Evolutionary conservation across 805 yeast genomes (phyloP).

Genomic region (Metschnikowia picachoensis): DNA sequence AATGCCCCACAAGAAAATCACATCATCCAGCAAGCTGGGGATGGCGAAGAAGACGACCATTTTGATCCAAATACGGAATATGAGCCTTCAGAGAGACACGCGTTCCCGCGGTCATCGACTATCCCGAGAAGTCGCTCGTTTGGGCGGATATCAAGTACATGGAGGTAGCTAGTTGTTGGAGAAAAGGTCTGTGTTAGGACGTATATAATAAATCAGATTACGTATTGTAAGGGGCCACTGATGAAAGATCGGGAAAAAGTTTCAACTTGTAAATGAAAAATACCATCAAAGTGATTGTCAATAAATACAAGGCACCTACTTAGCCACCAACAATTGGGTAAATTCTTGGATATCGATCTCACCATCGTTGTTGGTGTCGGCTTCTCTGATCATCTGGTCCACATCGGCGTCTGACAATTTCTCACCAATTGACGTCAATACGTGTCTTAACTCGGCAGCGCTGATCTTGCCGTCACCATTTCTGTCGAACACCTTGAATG

Average conservation of each 20-base stretch:
- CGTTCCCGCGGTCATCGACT: slow-evolving; percentile 18
- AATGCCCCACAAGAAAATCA: slow-evolving; percentile 2
- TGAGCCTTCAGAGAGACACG: slow-evolving; percentile 17
- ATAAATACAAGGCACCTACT: slow-evolving; percentile 33
- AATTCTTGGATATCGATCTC: slow-evolving; percentile 96
- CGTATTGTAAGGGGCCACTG: not conserved
- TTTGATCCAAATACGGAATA: slow-evolving; percentile 13
- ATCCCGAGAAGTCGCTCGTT: slow-evolving; percentile 11
- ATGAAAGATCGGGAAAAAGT: no score
- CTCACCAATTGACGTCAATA: slow-evolving; percentile 96
- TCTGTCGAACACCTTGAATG: slow-evolving; percentile 95
- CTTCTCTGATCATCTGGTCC: slow-evolving; percentile 94
- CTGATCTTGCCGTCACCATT: slow-evolving; percentile 97
- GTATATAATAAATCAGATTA: slow-evolving; percentile 1
- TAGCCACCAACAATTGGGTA: slow-evolving; percentile 80
- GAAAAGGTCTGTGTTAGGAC: not conserved
- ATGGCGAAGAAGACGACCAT: slow-evolving; percentile 5
- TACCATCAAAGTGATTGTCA: not conserved
- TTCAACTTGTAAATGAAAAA: no score
- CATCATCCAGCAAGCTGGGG: not conserved
- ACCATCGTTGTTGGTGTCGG: slow-evolving; percentile 93
- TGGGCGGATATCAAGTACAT: slow-evolving; percentile 1
- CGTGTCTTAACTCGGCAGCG: slow-evolving; percentile 95
- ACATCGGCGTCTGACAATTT: slow-evolving; percentile 95
- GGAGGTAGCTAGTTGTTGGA: not conserved